These are phyloP conservation scores for Prunus yedoensis DNA, from an alignment of 331 rosid species.

Conservation along the genomic window DNA sequence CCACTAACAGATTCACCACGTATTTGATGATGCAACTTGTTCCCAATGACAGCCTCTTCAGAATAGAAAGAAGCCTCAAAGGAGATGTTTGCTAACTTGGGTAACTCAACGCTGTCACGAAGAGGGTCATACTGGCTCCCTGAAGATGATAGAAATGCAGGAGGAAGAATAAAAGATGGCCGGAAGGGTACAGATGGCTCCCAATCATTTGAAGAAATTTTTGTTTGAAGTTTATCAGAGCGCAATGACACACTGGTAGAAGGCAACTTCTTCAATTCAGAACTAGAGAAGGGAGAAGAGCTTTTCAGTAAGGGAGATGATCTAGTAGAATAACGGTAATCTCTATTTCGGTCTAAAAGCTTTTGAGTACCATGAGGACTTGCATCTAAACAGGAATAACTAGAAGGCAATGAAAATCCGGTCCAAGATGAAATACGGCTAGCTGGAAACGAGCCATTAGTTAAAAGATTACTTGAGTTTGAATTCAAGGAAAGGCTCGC, in stretches of 20 bases:
- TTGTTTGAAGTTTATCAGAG: slow-evolving; percentile 42
- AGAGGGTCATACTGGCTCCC: slow-evolving; percentile 72
- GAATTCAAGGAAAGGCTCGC: slow-evolving; percentile 31
- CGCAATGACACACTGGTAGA: slow-evolving; percentile 30
- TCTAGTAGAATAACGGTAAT: slow-evolving; percentile 30
- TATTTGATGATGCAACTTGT: slow-evolving; percentile 33
- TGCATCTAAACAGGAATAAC: slow-evolving; percentile 34
- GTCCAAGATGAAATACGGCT: slow-evolving; percentile 35
- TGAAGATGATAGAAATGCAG: slow-evolving; percentile 43
- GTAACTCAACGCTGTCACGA: slow-evolving; percentile 66
- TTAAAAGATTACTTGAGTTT: slow-evolving; percentile 26
- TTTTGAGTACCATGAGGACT: slow-evolving; percentile 34
- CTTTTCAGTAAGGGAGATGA: slow-evolving; percentile 36
- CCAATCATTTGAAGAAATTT: slow-evolving; percentile 63
- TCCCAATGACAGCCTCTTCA: slow-evolving; percentile 46
- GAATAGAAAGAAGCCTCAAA: slow-evolving; percentile 49
- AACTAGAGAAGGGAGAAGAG: slow-evolving; percentile 45
- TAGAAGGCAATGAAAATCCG: slow-evolving; percentile 39
- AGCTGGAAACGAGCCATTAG: slow-evolving; percentile 33
- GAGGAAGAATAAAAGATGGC: slow-evolving; percentile 75
- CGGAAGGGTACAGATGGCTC: slow-evolving; percentile 90
- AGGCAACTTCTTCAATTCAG: slow-evolving; percentile 43
- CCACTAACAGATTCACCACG: slow-evolving; percentile 47
- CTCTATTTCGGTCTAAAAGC: slow-evolving; percentile 38
- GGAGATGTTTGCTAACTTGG: slow-evolving; percentile 61